These are phyloP conservation scores for Talaromyces sp. DNA, from an alignment of 2,329 filamentous ascomycete genomes.

Conservation along the genomic window DNA sequence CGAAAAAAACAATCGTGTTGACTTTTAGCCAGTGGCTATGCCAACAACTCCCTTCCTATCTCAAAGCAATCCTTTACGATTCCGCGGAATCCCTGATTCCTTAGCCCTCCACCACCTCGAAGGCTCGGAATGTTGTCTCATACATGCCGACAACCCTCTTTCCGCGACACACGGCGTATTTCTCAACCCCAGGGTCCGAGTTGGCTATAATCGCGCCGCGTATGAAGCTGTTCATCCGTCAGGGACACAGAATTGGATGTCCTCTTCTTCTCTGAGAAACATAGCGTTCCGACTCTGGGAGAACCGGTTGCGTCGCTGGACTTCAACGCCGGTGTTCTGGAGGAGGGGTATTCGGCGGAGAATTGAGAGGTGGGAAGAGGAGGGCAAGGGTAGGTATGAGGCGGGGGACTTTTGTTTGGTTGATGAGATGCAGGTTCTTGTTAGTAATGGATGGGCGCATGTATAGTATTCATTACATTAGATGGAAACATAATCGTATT, in stretches of 20 bases:
- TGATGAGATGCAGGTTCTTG: constrained; percentile 60
- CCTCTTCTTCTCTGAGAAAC: constrained; percentile 37
- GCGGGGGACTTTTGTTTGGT: constrained; percentile 53
- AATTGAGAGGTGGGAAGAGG: constrained; percentile 34
- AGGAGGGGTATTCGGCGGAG: constrained; percentile 29
- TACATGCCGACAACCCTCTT: constrained; percentile 67
- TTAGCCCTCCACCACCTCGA: constrained; percentile 57
- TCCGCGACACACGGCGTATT: constrained; percentile 52
- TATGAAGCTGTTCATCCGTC: constrained; percentile 50
- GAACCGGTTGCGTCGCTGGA: constrained; percentile 53
- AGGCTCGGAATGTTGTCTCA: constrained; percentile 57
- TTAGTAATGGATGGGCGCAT: constrained; percentile 58
- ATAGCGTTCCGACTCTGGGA: constrained; percentile 51
- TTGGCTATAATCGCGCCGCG: constrained; percentile 58
- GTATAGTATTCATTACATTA: constrained; percentile 31
- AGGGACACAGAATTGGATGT: not conserved
- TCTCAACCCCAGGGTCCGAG: constrained; percentile 66
- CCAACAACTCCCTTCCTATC: constrained; percentile 17
- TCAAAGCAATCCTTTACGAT: constrained; percentile 40
- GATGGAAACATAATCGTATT: not conserved
- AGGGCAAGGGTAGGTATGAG: not conserved
- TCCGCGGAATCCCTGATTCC: constrained; percentile 50
- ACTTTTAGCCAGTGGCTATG: constrained; percentile 13
- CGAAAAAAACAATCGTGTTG: not conserved
- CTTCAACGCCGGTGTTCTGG: constrained; percentile 32